phyloP scores from a whole-genome alignment of 331 rosid species.

The Rosa hybrid region DNA sequence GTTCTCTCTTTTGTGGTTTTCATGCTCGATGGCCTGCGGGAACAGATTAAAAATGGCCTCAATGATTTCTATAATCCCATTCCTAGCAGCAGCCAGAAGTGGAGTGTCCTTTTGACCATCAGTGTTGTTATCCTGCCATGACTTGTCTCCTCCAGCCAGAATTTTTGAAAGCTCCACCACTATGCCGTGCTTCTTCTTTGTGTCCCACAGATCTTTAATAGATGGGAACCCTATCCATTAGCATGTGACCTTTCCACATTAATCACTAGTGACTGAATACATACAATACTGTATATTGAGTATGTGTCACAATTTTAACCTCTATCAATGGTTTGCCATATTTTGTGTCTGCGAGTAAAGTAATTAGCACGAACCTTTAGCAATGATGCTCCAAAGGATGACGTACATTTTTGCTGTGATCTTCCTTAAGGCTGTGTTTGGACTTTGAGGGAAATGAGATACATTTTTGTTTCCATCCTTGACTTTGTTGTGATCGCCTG shows the following conservation, averaged over 20 bases:
- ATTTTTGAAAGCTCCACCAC: background rate
- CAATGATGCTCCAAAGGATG: no score
- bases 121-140: background rate
- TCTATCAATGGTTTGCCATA: no score
- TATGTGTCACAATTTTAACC: no score
- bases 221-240: constrained; percentile 1
- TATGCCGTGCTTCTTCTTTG: constrained; percentile 1
- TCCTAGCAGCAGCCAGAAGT: constrained; percentile 18
- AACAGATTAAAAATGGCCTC: background rate
- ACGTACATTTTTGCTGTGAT: no score
- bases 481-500: no score
- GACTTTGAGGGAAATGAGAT: background rate
- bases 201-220: background rate
- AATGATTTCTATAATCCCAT: constrained; percentile 26
- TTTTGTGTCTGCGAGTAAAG: no score
- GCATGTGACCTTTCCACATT: no score
- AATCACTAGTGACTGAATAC: no score
- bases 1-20: background rate
- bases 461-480: no score
- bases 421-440: no score
- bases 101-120: background rate
- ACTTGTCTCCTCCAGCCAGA: background rate
- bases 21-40: constrained; percentile 19
- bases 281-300: no score
- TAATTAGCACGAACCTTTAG: no score